phyloP scores from a whole-genome alignment of 768 basidiomycete species.

The Suillus placidus region DNA sequence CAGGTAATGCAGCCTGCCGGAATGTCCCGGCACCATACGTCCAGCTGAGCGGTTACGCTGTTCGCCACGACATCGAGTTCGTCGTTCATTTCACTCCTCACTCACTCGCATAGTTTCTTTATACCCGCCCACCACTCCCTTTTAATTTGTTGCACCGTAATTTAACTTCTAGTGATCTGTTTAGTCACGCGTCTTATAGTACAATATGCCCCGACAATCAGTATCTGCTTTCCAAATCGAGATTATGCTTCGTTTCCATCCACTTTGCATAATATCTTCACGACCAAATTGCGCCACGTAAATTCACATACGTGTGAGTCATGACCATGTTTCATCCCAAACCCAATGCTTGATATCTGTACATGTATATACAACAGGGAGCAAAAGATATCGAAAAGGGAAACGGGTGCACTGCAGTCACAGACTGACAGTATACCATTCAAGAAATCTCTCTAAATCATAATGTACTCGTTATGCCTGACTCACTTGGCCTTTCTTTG shows the following conservation, averaged over 20 bases:
- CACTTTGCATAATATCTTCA: neutral
- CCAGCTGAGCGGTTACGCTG: too few relatives aligned
- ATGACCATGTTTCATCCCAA: neutral
- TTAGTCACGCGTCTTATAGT: too few relatives aligned
- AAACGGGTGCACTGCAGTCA: neutral
- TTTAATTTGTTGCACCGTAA: too few relatives aligned
- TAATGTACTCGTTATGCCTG: conserved; percentile 49
- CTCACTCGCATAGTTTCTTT: too few relatives aligned
- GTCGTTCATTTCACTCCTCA: too few relatives aligned
- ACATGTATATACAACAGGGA: neutral
- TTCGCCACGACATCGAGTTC: too few relatives aligned
- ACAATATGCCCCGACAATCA: too few relatives aligned
- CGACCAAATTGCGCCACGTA: neutral
- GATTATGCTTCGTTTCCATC: neutral
- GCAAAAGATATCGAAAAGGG: neutral
- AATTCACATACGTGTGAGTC: neutral
- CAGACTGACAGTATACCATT: neutral
- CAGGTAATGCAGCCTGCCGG: too few relatives aligned
- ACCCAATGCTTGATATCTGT: neutral
- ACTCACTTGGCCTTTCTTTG: conserved; percentile 59
- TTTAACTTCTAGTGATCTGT: too few relatives aligned
- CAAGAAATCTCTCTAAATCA: neutral
- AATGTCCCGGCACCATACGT: too few relatives aligned
- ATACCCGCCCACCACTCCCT: too few relatives aligned
- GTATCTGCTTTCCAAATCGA: neutral